Evolutionary conservation across 352 stramenopile genomes (phyloP), one percentile per base, ranked within the genome.

Genomic region (Pythium scleroteichum): DNA sequence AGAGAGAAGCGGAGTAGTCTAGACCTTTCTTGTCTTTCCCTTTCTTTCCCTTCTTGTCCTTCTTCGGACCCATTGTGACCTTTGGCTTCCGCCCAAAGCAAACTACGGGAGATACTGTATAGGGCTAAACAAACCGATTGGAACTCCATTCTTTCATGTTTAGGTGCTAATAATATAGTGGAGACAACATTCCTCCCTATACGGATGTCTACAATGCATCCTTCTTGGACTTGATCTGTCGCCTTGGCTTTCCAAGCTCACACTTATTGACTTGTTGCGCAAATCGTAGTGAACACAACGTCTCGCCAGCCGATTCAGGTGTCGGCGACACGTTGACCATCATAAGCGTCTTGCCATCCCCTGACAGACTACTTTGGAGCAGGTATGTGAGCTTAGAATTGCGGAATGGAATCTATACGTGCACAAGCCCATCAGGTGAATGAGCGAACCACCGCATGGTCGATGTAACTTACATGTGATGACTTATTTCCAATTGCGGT

Each of bases 321-420:
- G 96, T 98, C 6, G 97, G 97, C 42, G 94, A 98, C 22, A 99
- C 74, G 72, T 99, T 99, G 14, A 91, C 96, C 82, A 99, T 98
- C 97, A 99, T 99, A 20, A 99, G 73, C 33, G 96, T 98, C 76
- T 99, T 99, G 39, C 97, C 97, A 76, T 99, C 96, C 19, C 97
- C 97, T 32, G 94, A 98, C 1, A 99, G 79, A 66, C 94, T 98
- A 58, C 94, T 96, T 73, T 99, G 96, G 0, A 99, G 94, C 20
- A 99, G 76, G 68, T 99, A 98, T 6, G 97, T 99, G 14, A 99
- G 78, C 75, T 99, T 99, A 1, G 90, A 98, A 73, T 99, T 99
- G 32, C 98, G 82, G 83, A 98, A 99, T 35, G 97, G 97, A 24
- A 98, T 87, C 82, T 94, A 66, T 10, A 44, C 12, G 22, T 22